Percentiles rank a stretch among this genome's conserved stretches.
These are phyloP conservation scores for Nicotiana obtusifolia DNA, from an alignment of 257 asterid species.

Conservation along the genomic window DNA sequence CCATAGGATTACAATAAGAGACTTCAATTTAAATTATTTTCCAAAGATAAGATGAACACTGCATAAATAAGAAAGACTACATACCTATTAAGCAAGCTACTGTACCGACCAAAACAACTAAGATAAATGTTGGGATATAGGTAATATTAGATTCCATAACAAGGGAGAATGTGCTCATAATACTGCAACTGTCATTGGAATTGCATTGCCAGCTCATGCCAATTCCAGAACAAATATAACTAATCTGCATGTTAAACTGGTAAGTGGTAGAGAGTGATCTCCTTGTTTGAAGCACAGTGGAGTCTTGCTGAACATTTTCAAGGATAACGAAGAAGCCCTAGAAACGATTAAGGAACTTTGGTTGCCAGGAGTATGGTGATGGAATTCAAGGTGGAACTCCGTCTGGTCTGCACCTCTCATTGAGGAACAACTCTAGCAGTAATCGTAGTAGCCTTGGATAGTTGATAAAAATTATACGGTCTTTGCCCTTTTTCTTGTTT, in stretches of 20 bases:
- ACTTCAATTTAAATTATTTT: neutral
- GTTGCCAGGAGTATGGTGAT: neutral
- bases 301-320: neutral
- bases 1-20: neutral
- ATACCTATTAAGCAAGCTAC: neutral
- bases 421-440: neutral
- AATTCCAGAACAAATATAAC: neutral
- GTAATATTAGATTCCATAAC: neutral
- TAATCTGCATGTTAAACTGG: neutral
- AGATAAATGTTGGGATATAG: neutral
- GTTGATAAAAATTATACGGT: neutral
- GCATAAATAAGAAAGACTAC: neutral
- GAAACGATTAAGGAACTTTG: neutral
- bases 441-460: neutral
- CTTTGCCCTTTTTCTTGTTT: conserved; percentile 1
- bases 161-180: neutral
- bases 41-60: neutral
- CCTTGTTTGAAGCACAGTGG: neutral
- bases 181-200: neutral
- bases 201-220: neutral
- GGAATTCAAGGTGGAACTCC: neutral
- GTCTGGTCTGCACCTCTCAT: conserved; percentile 4
- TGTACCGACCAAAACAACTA: neutral
- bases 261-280: neutral
- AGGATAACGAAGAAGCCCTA: neutral